Evolutionary conservation across 2,329 filamentous ascomycete species (phyloP).

Genomic region (Fusarium sp.): DNA sequence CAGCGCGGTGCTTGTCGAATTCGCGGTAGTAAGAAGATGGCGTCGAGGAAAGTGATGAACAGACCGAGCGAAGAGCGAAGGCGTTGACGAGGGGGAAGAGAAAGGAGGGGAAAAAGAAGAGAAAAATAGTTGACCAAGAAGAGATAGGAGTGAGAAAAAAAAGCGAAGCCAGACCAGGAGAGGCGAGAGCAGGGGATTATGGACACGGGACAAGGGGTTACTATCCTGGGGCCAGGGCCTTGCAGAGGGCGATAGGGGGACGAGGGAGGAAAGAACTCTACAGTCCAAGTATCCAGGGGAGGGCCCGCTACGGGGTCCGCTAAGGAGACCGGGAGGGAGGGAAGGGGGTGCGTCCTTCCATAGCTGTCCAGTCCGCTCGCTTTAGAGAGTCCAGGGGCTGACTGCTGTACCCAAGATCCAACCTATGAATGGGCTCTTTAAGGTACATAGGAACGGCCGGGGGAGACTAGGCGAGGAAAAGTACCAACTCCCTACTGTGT

Average conservation of each 20-base stretch:
- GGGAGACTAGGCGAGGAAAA: too few species aligned
- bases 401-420: conserved; percentile 3
- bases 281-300: conserved; percentile 12
- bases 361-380: neutral
- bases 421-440: neutral
- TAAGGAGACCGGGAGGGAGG: conserved; percentile 33
- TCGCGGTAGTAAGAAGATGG: conserved; percentile 42
- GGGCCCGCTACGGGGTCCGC: conserved; percentile 44
- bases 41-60: conserved; percentile 46
- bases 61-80: conserved; percentile 49
- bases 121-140: conserved; percentile 47
- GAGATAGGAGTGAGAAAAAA: conserved; percentile 47
- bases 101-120: conserved; percentile 43
- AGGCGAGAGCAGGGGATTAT: conserved; percentile 49
- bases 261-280: conserved; percentile 31
- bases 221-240: conserved; percentile 45
- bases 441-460: neutral
- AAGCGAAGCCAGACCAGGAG: conserved; percentile 47
- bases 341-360: conserved; percentile 22
- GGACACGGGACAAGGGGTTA: conserved; percentile 51
- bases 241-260: conserved; percentile 49
- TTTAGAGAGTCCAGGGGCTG: conserved; percentile 5
- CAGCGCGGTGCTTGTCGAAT: conserved; percentile 43
- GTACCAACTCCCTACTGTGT: conserved; percentile 12
- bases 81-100: conserved; percentile 49